These are phyloP conservation scores for Paramecium sexaurelia DNA, from an alignment of 73 alveolate species.

Conservation along the genomic window DNA sequence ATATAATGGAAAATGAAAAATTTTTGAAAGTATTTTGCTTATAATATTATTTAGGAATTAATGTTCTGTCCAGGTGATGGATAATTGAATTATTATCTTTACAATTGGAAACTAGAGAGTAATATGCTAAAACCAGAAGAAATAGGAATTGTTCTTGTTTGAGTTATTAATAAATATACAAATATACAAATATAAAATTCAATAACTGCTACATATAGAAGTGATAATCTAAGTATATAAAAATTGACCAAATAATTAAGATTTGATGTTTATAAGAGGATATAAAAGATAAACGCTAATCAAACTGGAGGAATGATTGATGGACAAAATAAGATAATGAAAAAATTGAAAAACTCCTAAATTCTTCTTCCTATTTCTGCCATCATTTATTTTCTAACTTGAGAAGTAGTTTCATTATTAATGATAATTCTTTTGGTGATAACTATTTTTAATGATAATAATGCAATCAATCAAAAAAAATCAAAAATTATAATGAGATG, in stretches of 20 bases:
- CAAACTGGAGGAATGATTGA: slow-evolving; percentile 2
- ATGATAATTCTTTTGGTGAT: not conserved
- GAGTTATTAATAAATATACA: not conserved
- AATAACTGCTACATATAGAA: slow-evolving; percentile 1
- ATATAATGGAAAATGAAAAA: slow-evolving; percentile 93
- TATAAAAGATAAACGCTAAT: slow-evolving; percentile 8
- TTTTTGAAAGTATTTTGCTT: slow-evolving; percentile 67
- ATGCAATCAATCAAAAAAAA: not conserved
- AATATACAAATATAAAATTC: not conserved
- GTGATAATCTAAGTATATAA: not conserved
- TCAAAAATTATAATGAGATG: not conserved
- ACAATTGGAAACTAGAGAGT: slow-evolving; percentile 85
- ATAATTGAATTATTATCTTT: slow-evolving; percentile 93
- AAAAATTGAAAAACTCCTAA: not conserved
- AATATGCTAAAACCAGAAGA: slow-evolving; percentile 31
- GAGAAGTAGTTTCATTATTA: not conserved
- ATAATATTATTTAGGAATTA: slow-evolving; percentile 48
- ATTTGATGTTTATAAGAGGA: not conserved
- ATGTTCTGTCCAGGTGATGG: slow-evolving; percentile 89
- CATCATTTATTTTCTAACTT: not conserved
- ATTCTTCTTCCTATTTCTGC: not conserved
- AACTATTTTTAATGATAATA: not conserved
- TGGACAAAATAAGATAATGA: not conserved
- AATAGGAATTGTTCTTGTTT: slow-evolving; percentile 48
- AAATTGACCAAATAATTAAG: not conserved